Evolutionary conservation across 1,284 basidiomycete genomes (phyloP).

Genomic region (Ganoderma multipileum): DNA sequence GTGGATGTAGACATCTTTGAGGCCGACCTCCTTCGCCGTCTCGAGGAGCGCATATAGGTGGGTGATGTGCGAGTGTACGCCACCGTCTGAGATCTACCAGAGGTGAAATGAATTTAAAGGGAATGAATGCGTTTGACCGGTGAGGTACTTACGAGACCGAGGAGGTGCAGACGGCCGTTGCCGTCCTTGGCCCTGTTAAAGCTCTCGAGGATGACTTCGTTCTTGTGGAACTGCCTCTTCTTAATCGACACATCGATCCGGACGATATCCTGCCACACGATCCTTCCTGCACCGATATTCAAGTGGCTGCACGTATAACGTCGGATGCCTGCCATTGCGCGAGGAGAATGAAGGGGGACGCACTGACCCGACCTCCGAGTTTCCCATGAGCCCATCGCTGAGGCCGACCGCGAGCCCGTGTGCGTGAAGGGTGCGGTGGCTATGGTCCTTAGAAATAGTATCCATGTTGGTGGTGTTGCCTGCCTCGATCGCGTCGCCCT

Average conservation of each 20-base stretch:
- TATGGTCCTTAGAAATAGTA: slow-evolving; percentile 79
- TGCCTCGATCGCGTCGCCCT: slow-evolving; percentile 88
- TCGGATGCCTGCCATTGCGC: slow-evolving; percentile 6
- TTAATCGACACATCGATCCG: slow-evolving; percentile 90
- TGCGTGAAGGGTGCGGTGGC: slow-evolving; percentile 76
- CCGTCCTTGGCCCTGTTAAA: slow-evolving; percentile 82
- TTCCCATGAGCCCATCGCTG: slow-evolving; percentile 93
- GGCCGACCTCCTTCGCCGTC: slow-evolving; percentile 83
- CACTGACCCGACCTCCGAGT: slow-evolving; percentile 91
- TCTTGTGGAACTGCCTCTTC: slow-evolving; percentile 86
- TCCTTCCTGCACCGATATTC: slow-evolving; percentile 90
- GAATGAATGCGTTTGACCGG: slow-evolving; percentile 9
- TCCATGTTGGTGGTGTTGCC: slow-evolving; percentile 90
- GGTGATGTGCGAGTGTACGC: slow-evolving; percentile 92
- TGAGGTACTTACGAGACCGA: slow-evolving; percentile 73
- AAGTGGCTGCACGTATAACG: slow-evolving; percentile 65
- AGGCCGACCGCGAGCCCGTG: slow-evolving; percentile 90
- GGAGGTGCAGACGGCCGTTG: slow-evolving; percentile 82
- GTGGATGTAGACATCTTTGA: slow-evolving; percentile 88
- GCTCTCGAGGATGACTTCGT: slow-evolving; percentile 72
- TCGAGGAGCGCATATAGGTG: slow-evolving; percentile 90
- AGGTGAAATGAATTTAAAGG: background rate
- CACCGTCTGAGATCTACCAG: slow-evolving; percentile 83
- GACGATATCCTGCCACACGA: slow-evolving; percentile 96
- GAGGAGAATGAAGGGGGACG: background rate